Percentiles rank a stretch among this genome's conserved stretches.
phyloP scores from a whole-genome alignment of 345 rosid species.

The Brassica carinata region DNA sequence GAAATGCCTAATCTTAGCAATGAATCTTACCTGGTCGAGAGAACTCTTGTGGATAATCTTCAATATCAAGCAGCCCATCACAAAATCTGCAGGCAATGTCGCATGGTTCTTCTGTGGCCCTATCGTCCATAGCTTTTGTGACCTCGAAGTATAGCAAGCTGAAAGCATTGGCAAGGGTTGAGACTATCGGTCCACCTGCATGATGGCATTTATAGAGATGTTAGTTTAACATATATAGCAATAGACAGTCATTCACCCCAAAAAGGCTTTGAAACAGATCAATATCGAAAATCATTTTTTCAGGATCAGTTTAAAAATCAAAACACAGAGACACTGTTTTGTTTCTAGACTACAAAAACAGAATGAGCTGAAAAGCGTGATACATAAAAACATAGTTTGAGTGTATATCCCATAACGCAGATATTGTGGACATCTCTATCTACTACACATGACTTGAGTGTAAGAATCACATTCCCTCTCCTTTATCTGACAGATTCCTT shows the following conservation, averaged over 20 bases:
- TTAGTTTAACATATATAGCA: neutral
- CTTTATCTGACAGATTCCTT: no score
- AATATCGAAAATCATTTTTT: no score
- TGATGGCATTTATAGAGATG: neutral
- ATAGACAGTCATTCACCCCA: neutral
- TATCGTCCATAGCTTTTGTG: slow-evolving; percentile 34
- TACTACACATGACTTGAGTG: neutral
- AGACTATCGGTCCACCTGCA: slow-evolving; percentile 59
- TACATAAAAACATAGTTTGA: neutral
- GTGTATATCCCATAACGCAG: neutral
- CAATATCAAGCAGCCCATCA: slow-evolving; percentile 13
- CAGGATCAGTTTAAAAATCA: neutral
- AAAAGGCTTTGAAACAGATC: no score
- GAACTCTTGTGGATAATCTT: slow-evolving; percentile 61
- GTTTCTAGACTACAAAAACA: neutral
- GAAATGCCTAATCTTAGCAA: neutral
- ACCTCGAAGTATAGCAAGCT: slow-evolving; percentile 67
- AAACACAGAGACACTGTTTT: neutral
- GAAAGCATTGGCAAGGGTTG: slow-evolving; percentile 48
- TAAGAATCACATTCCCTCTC: no score
- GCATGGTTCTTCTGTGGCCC: slow-evolving; percentile 64
- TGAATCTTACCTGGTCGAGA: slow-evolving; percentile 61
- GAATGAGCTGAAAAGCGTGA: neutral
- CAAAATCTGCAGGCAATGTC: no score
- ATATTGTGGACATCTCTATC: neutral